Evolutionary conservation across 2,329 filamentous ascomycete genomes (phyloP).

Genomic region (Venturia carpophila): DNA sequence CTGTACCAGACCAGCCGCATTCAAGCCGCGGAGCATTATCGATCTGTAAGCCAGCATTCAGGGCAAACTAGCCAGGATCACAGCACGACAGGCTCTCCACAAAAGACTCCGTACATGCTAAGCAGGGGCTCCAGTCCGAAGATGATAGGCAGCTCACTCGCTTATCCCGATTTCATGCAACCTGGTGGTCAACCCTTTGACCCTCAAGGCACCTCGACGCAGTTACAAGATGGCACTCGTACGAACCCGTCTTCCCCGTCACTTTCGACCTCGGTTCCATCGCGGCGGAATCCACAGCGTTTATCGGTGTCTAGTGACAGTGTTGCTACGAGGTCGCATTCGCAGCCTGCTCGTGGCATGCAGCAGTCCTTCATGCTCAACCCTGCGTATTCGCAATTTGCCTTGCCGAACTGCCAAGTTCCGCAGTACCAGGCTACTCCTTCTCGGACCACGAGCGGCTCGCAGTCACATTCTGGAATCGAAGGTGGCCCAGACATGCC

Average conservation of each 20-base stretch:
- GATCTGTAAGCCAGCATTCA: slow-evolving; percentile 26
- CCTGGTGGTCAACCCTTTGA: slow-evolving; percentile 24
- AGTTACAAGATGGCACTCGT: slow-evolving; percentile 37
- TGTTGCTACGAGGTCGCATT: slow-evolving; percentile 40
- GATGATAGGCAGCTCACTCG: slow-evolving; percentile 25
- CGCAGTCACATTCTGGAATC: slow-evolving; percentile 6
- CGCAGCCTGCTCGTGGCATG: slow-evolving; percentile 40
- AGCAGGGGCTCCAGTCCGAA: slow-evolving; percentile 30
- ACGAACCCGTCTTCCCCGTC: slow-evolving; percentile 45
- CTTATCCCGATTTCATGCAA: slow-evolving; percentile 17
- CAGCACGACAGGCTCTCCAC: slow-evolving; percentile 35
- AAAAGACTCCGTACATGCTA: slow-evolving; percentile 29
- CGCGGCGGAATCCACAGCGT: slow-evolving; percentile 36
- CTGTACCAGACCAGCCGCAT: slow-evolving; percentile 3
- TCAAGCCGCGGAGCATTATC: slow-evolving; percentile 36
- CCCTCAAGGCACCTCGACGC: slow-evolving; percentile 29
- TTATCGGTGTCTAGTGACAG: slow-evolving; percentile 38
- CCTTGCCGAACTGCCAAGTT: background rate
- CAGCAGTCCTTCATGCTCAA: slow-evolving; percentile 32
- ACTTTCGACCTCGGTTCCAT: slow-evolving; percentile 36
- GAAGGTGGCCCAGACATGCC: background rate
- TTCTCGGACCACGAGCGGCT: slow-evolving; percentile 18
- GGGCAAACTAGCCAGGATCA: slow-evolving; percentile 24
- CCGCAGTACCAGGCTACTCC: background rate
- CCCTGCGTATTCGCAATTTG: slow-evolving; percentile 32